Evolutionary conservation across 192 early-diverging fungal species (phyloP), one percentile per base, ranked within the genome.

Genomic region (Chytriomyces hyalinus): DNA sequence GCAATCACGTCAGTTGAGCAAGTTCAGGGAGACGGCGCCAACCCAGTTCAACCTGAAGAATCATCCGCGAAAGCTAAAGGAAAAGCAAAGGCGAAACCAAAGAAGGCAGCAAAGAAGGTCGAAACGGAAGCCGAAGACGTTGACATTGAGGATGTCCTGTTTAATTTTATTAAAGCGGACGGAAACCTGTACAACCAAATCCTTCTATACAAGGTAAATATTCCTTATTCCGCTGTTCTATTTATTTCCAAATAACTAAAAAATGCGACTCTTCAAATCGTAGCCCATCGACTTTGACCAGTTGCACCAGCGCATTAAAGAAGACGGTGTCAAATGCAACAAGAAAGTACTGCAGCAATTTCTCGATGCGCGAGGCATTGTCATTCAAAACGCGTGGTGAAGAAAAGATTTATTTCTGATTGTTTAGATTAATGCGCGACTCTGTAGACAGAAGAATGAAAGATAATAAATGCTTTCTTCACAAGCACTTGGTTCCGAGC

Each of bases 241-340:
- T 36, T 36, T 36, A 36, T 36, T 36, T 36, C 36, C 2, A 36
- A 26, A 36, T 2, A 36, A 36, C 36, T 36, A 36, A 0, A n/a
- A 49, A 13, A 67, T n/a, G 48, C 2, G 10, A 45, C 0, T 68
- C 6, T 43, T 28, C 10, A 45, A 5, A 11, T n/a, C 48, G 15
- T 47, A 68, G 50, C 69, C 69, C 9, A n/a, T 70, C 20, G 69
- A 50, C 20, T 70, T 70, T 57, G 69, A 70, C 28, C 24, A 13
- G 17, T 28, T 70, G 49, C 69, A 70, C 43, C 49, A 60, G 26
- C 44, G 26, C 8, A 15, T 70, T 4, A 70, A 70, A 26, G 26
- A 15, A 8, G 45, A 10, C 17, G 49, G 47, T 8, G 57, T 57
- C 13, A 70, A 70, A 28, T 70, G 69, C 28, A 20, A 8, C 50